Conservation (phyloP, 1,139 yeast species). For the Zygoascus hellenicus region DNA sequence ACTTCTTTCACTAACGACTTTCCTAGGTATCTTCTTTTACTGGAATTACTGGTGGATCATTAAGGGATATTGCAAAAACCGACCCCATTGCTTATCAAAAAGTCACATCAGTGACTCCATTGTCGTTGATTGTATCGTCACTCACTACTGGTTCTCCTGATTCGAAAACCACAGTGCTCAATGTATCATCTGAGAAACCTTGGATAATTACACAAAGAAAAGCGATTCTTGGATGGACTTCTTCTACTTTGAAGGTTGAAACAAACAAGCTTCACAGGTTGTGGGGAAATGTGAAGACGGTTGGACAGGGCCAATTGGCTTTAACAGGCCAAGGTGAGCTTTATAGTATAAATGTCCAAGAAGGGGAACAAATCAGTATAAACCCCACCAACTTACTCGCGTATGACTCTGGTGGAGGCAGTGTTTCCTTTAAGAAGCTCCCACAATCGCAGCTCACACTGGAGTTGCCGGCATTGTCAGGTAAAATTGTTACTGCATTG, state of each 20-base stretch:
- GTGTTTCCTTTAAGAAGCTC: conserved; percentile 15
- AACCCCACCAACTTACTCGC: conserved; percentile 33
- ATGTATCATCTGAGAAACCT: conserved; percentile 25
- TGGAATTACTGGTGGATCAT: conserved; percentile 16
- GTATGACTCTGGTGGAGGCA: conserved; percentile 20
- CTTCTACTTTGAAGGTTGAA: conserved; percentile 13
- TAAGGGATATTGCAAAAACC: conserved; percentile 18
- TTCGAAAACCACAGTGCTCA: conserved; percentile 20
- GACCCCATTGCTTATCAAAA: conserved; percentile 26
- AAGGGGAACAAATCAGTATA: conserved; percentile 28
- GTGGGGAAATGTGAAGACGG: conserved; percentile 28
- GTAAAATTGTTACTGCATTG: conserved; percentile 1
- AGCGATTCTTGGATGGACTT: conserved; percentile 33
- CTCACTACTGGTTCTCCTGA: conserved; percentile 1
- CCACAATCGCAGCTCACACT: conserved; percentile 18
- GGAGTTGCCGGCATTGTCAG: conserved; percentile 18
- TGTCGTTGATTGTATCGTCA: conserved; percentile 21
- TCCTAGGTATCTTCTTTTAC: conserved; percentile 18
- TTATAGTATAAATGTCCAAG: conserved; percentile 29
- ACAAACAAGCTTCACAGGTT: conserved; percentile 16
- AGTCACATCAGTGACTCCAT: conserved; percentile 25
- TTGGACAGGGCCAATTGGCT: conserved; percentile 33
- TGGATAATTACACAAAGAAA: conserved; percentile 32
- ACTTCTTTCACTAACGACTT: not conserved
- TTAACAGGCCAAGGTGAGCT: conserved; percentile 33